Evolutionary conservation across 768 basidiomycete genomes (phyloP).

Genomic region (Fibroporia radiculosa): DNA sequence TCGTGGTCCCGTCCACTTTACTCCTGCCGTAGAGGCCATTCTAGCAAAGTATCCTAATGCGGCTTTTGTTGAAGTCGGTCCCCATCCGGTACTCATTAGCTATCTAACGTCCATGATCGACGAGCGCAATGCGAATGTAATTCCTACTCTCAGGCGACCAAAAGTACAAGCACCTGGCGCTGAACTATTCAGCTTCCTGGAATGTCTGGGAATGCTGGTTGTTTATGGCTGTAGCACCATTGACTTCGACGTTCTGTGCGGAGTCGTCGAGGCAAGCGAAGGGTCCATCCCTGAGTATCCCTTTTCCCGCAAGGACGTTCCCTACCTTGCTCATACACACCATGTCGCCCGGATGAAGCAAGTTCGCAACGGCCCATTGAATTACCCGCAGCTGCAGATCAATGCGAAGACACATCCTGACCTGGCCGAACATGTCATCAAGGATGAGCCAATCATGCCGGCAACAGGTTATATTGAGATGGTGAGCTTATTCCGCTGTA

Average conservation of each 20-base stretch:
- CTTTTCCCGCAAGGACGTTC: conserved; percentile 20
- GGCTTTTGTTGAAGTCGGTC: conserved; percentile 30
- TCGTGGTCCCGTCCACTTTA: conserved; percentile 31
- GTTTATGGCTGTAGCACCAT: conserved; percentile 23
- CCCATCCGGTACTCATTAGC: conserved; percentile 31
- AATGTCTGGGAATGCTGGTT: conserved; percentile 23
- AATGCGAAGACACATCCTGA: conserved; percentile 31
- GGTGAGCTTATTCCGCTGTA: conserved; percentile 20
- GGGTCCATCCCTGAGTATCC: conserved; percentile 21
- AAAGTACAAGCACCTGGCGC: conserved; percentile 11
- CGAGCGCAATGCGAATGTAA: conserved; percentile 10
- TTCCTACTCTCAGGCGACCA: conserved; percentile 22
- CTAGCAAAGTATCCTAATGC: conserved; percentile 14
- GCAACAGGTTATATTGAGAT: conserved; percentile 36
- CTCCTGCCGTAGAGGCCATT: conserved; percentile 18
- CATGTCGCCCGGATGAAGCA: conserved; percentile 15
- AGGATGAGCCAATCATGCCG: conserved; percentile 38
- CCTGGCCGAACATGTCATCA: conserved; percentile 37
- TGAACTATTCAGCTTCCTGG: conserved; percentile 21
- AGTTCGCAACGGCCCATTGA: conserved; percentile 27
- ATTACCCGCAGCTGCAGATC: conserved; percentile 27
- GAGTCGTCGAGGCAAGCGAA: background rate
- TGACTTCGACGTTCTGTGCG: conserved; percentile 26
- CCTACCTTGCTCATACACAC: conserved; percentile 13
- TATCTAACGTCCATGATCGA: conserved; percentile 23